Conservation (phyloP, 2,329 filamentous ascomycete genomes). For the Aspergillus sp. region DNA sequence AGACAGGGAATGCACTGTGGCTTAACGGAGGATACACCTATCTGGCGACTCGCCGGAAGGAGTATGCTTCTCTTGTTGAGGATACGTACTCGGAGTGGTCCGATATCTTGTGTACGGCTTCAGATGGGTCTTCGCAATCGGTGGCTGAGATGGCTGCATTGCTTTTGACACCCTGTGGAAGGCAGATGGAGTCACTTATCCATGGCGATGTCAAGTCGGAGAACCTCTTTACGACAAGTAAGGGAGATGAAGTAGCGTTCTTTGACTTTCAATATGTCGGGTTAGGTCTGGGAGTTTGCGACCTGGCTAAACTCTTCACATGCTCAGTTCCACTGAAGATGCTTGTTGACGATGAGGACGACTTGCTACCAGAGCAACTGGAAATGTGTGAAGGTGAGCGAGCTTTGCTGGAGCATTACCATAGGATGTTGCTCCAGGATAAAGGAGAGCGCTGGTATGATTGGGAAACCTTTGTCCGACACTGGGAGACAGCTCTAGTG, state of each 20-base stretch:
- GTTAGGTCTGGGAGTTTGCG: slow-evolving; percentile 64
- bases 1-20: slow-evolving; percentile 51
- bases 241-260: slow-evolving; percentile 59
- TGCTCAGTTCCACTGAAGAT: slow-evolving; percentile 63
- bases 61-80: slow-evolving; percentile 53
- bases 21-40: slow-evolving; percentile 70
- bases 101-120: slow-evolving; percentile 47
- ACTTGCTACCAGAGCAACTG: slow-evolving; percentile 41
- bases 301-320: slow-evolving; percentile 68
- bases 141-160: slow-evolving; percentile 57
- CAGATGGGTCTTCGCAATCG: slow-evolving; percentile 30
- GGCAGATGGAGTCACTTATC: slow-evolving; percentile 58
- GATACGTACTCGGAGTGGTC: slow-evolving; percentile 60
- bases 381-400: slow-evolving; percentile 56
- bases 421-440: slow-evolving; percentile 14
- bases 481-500: slow-evolving; percentile 68
- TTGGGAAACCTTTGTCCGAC: slow-evolving; percentile 57
- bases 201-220: slow-evolving; percentile 72
- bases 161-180: slow-evolving; percentile 52
- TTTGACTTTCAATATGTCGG: slow-evolving; percentile 72
- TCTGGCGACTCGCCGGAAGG: slow-evolving; percentile 61
- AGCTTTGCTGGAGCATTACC: slow-evolving; percentile 55
- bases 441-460: slow-evolving; percentile 46
- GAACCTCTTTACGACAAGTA: slow-evolving; percentile 61
- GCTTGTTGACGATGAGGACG: slow-evolving; percentile 42